phyloP scores from a whole-genome alignment of 2,329 filamentous ascomycete species.

The Sporothrix protearum region DNA sequence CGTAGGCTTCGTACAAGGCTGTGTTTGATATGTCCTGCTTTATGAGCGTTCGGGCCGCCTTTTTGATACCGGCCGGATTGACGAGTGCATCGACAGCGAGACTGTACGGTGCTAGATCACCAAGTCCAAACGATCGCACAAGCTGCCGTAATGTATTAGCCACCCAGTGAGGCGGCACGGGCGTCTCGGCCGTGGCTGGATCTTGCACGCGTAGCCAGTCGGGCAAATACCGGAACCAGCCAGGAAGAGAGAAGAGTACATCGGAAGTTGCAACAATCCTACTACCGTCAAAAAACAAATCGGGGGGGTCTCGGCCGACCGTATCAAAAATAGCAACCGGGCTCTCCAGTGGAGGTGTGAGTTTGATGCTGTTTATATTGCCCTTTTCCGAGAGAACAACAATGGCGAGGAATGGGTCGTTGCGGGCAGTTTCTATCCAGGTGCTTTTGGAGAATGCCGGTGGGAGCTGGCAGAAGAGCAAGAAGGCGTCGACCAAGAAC shows the following conservation, averaged over 20 bases:
- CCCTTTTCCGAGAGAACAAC: slow-evolving; percentile 5
- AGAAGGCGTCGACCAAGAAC: slow-evolving; percentile 64
- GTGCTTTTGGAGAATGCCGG: slow-evolving; percentile 37
- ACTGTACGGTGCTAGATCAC: slow-evolving; percentile 63
- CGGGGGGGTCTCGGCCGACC: slow-evolving; percentile 13
- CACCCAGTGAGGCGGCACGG: slow-evolving; percentile 46
- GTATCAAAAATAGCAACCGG: not conserved
- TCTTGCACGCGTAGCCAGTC: slow-evolving; percentile 19
- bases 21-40: slow-evolving; percentile 63
- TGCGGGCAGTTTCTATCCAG: slow-evolving; percentile 39
- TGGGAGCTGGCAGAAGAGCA: slow-evolving; percentile 65
- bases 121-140: slow-evolving; percentile 43
- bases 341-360: not conserved
- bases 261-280: slow-evolving; percentile 43
- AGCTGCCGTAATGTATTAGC: slow-evolving; percentile 57
- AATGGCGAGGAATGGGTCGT: slow-evolving; percentile 50
- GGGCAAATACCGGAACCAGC: slow-evolving; percentile 27
- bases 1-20: slow-evolving; percentile 74
- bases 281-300: slow-evolving; percentile 26
- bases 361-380: not conserved
- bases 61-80: slow-evolving; percentile 57
- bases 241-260: slow-evolving; percentile 28
- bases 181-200: slow-evolving; percentile 24
- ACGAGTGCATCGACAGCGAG: slow-evolving; percentile 63
- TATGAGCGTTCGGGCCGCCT: slow-evolving; percentile 69